Evolutionary conservation across 2,329 filamentous ascomycete genomes (phyloP), one percentile per base, ranked within the genome.

Genomic region (Zymoseptoria crescenta): DNA sequence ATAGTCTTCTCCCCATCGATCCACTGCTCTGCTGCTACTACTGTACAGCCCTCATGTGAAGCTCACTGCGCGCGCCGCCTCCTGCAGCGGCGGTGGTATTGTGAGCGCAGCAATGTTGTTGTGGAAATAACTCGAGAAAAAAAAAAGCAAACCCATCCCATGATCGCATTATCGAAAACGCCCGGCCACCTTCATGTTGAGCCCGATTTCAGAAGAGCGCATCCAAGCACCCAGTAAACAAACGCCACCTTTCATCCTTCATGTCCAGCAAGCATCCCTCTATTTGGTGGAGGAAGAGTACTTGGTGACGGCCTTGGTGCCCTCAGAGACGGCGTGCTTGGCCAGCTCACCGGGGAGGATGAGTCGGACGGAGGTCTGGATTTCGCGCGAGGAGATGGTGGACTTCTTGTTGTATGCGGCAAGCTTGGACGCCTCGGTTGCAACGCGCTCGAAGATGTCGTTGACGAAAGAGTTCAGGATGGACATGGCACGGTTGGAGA

Each of bases 341-440:
- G 94, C 94, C 71, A 99, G 86, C 82, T 99, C 94, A 81, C 94
- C 94, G 52, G 94, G 94, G 57, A 99, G 88, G 80, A 99, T 99
- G 64, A 99, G 87, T 69, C 94, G 89, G 71, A 99, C 94, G 70
- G 94, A 96, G 71, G 94, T 99, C 85, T 99, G 94, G 76, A 99
- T 99, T 82, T 99, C 94, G 74, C 94, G 89, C 69, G 94, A 97
- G 57, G 93, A 97, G 81, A 99, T 99, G 76, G 94, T 99, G 55
- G 93, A 97, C 86, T 99, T 99, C 89, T 97, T 99, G 88, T 99
- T 99, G 85, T 99, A 99, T 66, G 94, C 94, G 70, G 94, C 94
- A 63, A 99, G 88, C 88, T 99, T 99, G 76, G 91, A 96, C 56
- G 94, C 94, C 81, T 99, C 94, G 61, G 94, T 96, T 67, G 94